Conservation (phyloP, 2,329 filamentous ascomycete species). For the Celoporthe dispersa region DNA sequence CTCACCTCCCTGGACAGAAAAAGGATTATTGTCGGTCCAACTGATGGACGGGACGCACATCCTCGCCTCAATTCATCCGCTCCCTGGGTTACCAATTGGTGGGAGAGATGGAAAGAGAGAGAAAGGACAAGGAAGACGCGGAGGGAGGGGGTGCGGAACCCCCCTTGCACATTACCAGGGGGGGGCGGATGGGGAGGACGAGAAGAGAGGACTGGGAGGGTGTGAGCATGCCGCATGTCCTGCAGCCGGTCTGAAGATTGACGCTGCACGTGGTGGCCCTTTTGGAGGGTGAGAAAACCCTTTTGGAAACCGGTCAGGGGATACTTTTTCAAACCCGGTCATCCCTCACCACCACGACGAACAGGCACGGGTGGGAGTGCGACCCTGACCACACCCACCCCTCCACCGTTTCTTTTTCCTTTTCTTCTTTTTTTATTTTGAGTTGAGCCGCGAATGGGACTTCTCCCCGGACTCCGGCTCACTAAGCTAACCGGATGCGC, state of each 20-base stretch:
- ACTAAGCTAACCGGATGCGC: background rate
- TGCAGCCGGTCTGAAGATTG: slow-evolving; percentile 15
- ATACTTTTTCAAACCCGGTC: slow-evolving; percentile 11
- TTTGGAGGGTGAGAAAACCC: background rate
- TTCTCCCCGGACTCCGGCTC: slow-evolving; percentile 5
- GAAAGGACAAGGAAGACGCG: background rate
- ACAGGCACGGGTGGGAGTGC: background rate
- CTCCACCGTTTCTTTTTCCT: background rate
- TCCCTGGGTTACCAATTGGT: background rate
- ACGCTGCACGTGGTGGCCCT: slow-evolving; percentile 4
- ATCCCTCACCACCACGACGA: background rate
- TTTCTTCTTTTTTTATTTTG: background rate
- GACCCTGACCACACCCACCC: slow-evolving; percentile 10
- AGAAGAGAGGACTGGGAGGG: background rate
- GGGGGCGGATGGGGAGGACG: background rate
- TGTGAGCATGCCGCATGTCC: slow-evolving; percentile 4
- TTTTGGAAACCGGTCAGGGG: slow-evolving; percentile 14
- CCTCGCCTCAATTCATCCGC: background rate
- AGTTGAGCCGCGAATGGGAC: slow-evolving; percentile 6
- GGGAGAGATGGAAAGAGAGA: background rate
- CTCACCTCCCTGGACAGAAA: background rate
- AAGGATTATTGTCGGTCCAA: background rate
- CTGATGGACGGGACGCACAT: background rate
- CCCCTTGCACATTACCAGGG: background rate
- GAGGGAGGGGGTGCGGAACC: background rate